Base-by-base conservation (phyloP, 2,329 filamentous ascomycete genomes). In the Pseudovirgaria hyperparasitica region DNA sequence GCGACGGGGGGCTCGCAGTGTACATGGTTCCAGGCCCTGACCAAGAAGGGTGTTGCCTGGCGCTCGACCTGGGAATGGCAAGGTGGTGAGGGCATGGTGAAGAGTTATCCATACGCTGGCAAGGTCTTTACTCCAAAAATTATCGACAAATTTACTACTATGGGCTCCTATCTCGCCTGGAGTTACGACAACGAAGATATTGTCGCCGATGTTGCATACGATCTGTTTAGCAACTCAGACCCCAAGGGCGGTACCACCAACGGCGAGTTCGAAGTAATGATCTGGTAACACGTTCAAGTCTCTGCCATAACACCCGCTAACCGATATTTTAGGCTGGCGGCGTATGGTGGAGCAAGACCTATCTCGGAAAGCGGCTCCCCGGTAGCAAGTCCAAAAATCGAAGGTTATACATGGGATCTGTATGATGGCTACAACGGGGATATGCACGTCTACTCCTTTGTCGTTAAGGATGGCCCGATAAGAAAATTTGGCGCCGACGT, bases 401-500 rank as follows among this genome's bases (percentile, higher is more conserved):
- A 25, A 5, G 30, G 30, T 15, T 22, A 17, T 12, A 25, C 13
- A 11, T 32, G 30, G 30, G 28, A 32, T 9, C 18, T 32, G 9
- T 32, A 23, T 16, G 26, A 25, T 12, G 30, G 30, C 9, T 11
- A 13, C 6, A 28, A 32, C 20, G 26, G 26, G 3, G 22, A 28
- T 18, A 32, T 19, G 2, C 28, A 19, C 3, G 29, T 31, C 5
- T 32, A 28, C 16, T 23, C 18, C 9, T 32, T 32, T 14, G 30
- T 32, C 3, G 30, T n/a, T n/a, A n/a, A n/a, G n/a, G n/a, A n/a
- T n/a, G n/a, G n/a, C n/a, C n/a, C n/a, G n/a, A 51, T 64, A 19
- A 58, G 54, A 14, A 57, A 37, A 45, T 76, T 71, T 51, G 57
- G 51, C 22, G 69, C 59, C 14, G 68, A 77, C 43, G 40, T 76